phyloP scores from a whole-genome alignment of 1,284 basidiomycete genomes.

The Austropuccinia psidii region DNA sequence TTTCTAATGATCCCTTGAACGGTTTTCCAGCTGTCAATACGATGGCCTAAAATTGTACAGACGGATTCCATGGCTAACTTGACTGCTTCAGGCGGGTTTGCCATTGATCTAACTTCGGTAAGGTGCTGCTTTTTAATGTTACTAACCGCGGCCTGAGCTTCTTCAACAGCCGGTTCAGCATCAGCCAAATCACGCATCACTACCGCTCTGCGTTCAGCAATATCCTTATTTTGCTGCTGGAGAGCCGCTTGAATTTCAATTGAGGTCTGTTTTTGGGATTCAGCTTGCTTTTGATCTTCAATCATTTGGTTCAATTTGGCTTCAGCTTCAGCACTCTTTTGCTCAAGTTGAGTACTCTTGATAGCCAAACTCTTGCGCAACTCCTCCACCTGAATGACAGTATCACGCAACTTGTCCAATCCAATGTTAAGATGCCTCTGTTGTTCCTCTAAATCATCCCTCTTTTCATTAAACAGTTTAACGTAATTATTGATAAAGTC shows the following conservation, averaged over 20 bases:
- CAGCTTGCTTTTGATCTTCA: slow-evolving; percentile 93
- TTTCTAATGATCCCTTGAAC: slow-evolving; percentile 94
- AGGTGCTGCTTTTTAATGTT: slow-evolving; percentile 96
- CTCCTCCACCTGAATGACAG: slow-evolving; percentile 91
- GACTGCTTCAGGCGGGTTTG: slow-evolving; percentile 94
- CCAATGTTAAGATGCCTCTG: slow-evolving; percentile 98
- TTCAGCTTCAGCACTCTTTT: slow-evolving; percentile 90
- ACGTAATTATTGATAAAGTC: slow-evolving; percentile 99
- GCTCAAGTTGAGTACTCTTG: slow-evolving; percentile 84
- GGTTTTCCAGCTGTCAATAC: slow-evolving; percentile 92
- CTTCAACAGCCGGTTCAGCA: slow-evolving; percentile 92
- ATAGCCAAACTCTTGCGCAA: slow-evolving; percentile 88
- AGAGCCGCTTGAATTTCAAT: slow-evolving; percentile 91
- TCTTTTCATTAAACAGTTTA: slow-evolving; percentile 89
- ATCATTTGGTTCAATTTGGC: slow-evolving; percentile 98
- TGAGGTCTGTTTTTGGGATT: slow-evolving; percentile 93
- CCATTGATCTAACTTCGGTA: slow-evolving; percentile 96
- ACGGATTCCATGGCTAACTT: slow-evolving; percentile 99
- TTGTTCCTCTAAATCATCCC: slow-evolving; percentile 97
- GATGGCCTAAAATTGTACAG: slow-evolving; percentile 93
- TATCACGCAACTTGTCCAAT: slow-evolving; percentile 90
- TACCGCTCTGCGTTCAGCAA: slow-evolving; percentile 74
- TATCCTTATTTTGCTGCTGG: slow-evolving; percentile 80
- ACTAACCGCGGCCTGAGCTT: slow-evolving; percentile 88
- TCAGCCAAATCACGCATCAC: slow-evolving; percentile 95